Evolutionary conservation across 2,329 filamentous ascomycete species (phyloP).

Genomic region (Phaeophleospora eucalypticola): DNA sequence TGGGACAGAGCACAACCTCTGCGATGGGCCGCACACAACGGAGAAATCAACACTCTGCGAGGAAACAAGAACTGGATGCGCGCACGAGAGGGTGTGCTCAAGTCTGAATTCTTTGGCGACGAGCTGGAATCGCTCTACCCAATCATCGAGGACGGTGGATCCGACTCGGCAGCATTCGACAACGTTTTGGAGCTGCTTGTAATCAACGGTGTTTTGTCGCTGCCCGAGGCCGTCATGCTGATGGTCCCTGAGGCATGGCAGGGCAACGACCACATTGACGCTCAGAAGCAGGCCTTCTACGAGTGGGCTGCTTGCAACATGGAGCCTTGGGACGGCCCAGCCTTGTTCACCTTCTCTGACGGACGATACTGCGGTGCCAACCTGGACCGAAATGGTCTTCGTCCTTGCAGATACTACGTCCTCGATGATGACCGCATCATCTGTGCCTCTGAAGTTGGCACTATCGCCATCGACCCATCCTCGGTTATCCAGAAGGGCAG

Average conservation of each 20-base stretch:
- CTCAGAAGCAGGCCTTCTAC: slow-evolving; percentile 94
- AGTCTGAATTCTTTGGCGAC: slow-evolving; percentile 86
- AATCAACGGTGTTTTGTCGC: slow-evolving; percentile 91
- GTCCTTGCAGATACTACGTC: slow-evolving; percentile 94
- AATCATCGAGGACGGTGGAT: slow-evolving; percentile 93
- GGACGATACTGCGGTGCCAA: slow-evolving; percentile 96
- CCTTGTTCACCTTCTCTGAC: slow-evolving; percentile 94
- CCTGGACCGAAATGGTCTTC: slow-evolving; percentile 88
- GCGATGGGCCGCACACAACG: slow-evolving; percentile 96
- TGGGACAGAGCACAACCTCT: slow-evolving; percentile 97
- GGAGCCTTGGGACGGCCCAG: slow-evolving; percentile 97
- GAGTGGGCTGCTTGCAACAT: slow-evolving; percentile 98
- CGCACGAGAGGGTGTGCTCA: slow-evolving; percentile 89
- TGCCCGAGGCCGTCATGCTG: slow-evolving; percentile 95
- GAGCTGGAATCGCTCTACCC: slow-evolving; percentile 88
- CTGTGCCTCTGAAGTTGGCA: slow-evolving; percentile 93
- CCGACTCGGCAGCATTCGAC: slow-evolving; percentile 94
- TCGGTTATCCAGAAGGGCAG: slow-evolving; percentile 87
- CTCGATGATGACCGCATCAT: slow-evolving; percentile 96
- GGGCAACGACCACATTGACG: slow-evolving; percentile 86
- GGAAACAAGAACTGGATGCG: slow-evolving; percentile 99
- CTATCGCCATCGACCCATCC: slow-evolving; percentile 87
- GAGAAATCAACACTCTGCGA: slow-evolving; percentile 95
- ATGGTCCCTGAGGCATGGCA: slow-evolving; percentile 99
- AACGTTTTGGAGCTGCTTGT: slow-evolving; percentile 91